These are phyloP conservation scores for Suillus hirtellus DNA, from an alignment of 768 basidiomycete species.

Conservation along the genomic window DNA sequence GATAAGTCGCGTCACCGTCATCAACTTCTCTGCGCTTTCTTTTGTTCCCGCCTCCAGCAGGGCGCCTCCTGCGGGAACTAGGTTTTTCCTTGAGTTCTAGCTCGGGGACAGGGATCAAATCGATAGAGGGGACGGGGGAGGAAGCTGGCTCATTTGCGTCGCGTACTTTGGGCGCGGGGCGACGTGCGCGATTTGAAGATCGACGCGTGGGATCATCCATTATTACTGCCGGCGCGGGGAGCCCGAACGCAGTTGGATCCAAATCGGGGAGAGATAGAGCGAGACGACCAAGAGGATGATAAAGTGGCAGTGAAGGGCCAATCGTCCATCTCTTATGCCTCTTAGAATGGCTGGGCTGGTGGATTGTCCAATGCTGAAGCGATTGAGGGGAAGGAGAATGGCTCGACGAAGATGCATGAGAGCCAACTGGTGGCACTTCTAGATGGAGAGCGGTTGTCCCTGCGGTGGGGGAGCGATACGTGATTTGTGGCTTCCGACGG, in stretches of 20 bases:
- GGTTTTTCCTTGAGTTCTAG: constrained; percentile 42
- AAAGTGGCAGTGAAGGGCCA: constrained; percentile 55
- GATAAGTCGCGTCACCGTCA: constrained; percentile 66
- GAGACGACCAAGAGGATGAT: constrained; percentile 64
- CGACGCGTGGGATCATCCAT: constrained; percentile 45
- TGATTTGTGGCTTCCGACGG: constrained; percentile 57
- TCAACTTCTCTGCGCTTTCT: constrained; percentile 61
- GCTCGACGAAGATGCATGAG: constrained; percentile 19
- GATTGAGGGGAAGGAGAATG: constrained; percentile 17
- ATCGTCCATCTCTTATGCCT: constrained; percentile 25
- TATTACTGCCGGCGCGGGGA: constrained; percentile 46
- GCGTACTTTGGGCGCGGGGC: constrained; percentile 49
- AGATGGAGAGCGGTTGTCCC: constrained; percentile 27
- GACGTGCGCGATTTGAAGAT: constrained; percentile 46
- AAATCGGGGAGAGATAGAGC: constrained; percentile 68
- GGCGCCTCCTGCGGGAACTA: constrained; percentile 51
- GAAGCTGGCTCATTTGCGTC: constrained; percentile 45
- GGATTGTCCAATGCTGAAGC: constrained; percentile 15
- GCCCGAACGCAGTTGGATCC: constrained; percentile 56
- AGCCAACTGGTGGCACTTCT: constrained; percentile 20
- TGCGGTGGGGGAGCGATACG: constrained; percentile 58
- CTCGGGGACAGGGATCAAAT: constrained; percentile 32
- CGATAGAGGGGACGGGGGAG: constrained; percentile 18
- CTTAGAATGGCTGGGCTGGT: constrained; percentile 14
- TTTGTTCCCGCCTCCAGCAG: constrained; percentile 45